Percentiles rank a stretch among this genome's conserved stretches.
Conservation (phyloP, 2,329 filamentous ascomycete genomes). For the Teratosphaeria destructans region DNA sequence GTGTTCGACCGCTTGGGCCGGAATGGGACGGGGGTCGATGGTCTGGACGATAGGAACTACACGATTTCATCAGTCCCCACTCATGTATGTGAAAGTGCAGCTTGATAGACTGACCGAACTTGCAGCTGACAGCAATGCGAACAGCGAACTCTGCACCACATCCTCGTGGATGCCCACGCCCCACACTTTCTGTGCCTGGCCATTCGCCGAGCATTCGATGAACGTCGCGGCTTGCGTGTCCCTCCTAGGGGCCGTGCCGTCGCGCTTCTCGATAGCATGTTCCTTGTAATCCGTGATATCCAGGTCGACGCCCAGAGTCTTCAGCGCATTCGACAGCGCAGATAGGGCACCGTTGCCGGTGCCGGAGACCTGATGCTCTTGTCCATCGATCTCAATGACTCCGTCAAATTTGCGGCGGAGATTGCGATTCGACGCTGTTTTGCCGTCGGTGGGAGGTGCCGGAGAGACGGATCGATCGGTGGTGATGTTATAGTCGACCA, state of each 20-base stretch:
- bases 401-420: constrained; percentile 75
- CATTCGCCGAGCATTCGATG: constrained; percentile 63
- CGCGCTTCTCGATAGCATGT: constrained; percentile 55
- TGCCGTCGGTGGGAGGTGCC: constrained; percentile 54
- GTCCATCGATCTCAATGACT: constrained; percentile 69
- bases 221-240: constrained; percentile 91
- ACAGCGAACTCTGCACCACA: constrained; percentile 79
- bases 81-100: not conserved
- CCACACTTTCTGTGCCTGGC: constrained; percentile 63
- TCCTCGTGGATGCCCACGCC: constrained; percentile 88
- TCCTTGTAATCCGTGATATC: constrained; percentile 95
- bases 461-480: constrained; percentile 72
- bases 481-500: constrained; percentile 86
- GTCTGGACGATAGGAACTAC: constrained; percentile 63
- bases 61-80: constrained; percentile 1
- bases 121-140: constrained; percentile 75
- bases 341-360: constrained; percentile 86
- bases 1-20: constrained; percentile 47
- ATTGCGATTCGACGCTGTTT: constrained; percentile 55
- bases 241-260: constrained; percentile 39
- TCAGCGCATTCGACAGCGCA: constrained; percentile 71
- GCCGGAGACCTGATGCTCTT: constrained; percentile 68
- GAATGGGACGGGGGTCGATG: constrained; percentile 57
- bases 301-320: constrained; percentile 68
- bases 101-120: constrained; percentile 58